phyloP scores from a whole-genome alignment of 75 land plant species.

The Cryptomeria japonica region DNA sequence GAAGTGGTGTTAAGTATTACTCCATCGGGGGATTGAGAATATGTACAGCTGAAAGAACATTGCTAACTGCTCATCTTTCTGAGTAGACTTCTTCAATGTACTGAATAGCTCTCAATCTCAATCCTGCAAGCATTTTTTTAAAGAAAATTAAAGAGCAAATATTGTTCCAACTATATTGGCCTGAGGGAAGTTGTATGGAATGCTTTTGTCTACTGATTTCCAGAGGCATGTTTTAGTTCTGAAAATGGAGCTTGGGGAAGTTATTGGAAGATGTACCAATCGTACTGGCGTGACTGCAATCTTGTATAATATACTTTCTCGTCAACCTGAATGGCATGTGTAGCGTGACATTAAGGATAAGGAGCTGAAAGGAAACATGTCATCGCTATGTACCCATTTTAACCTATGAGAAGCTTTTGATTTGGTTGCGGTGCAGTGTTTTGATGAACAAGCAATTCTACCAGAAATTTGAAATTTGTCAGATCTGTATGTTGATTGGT shows the following conservation, averaged over 20 bases:
- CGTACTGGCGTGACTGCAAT: neutral
- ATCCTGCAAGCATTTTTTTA: neutral
- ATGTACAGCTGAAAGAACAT: neutral
- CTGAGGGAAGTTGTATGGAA: conserved; percentile 3
- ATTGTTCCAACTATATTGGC: neutral
- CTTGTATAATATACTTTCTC: conserved; percentile 2
- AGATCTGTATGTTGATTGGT: neutral
- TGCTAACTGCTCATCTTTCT: neutral
- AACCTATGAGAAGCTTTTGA: neutral
- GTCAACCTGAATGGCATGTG: neutral
- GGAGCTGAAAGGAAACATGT: neutral
- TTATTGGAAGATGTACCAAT: neutral
- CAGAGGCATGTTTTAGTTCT: neutral
- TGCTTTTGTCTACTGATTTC: neutral
- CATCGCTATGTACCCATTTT: neutral
- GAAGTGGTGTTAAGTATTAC: neutral
- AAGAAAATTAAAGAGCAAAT: neutral
- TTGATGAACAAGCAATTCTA: neutral
- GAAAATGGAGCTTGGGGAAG: neutral
- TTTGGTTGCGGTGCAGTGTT: neutral
- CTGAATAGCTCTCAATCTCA: neutral
- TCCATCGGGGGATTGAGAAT: neutral
- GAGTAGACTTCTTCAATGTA: neutral
- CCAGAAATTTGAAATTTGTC: neutral
- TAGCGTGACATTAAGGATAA: neutral